Conservation (phyloP, 164 flowering plant genomes). For the Malania oleifera region DNA sequence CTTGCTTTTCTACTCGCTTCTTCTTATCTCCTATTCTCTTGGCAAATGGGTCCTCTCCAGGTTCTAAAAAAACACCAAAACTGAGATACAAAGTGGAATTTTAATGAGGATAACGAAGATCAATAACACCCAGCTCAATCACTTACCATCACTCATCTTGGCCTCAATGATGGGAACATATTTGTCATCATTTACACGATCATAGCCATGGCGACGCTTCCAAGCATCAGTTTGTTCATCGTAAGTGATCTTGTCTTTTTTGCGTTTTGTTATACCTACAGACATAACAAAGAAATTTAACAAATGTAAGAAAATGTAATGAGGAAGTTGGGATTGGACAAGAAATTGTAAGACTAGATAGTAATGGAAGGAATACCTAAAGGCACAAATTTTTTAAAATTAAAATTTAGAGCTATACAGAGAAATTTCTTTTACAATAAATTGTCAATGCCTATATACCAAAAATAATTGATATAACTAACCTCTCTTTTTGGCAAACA, state of each 20-base stretch:
- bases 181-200: slow-evolving; percentile 80
- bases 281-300: neutral
- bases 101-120: neutral
- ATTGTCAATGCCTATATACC: neutral
- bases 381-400: neutral
- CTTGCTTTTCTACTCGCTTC: slow-evolving; percentile 72
- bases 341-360: neutral
- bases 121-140: neutral
- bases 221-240: slow-evolving; percentile 69
- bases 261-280: slow-evolving; percentile 73
- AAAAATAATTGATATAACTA: slow-evolving; percentile 2
- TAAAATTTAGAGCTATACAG: neutral
- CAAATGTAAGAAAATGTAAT: neutral
- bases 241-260: slow-evolving; percentile 62
- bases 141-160: slow-evolving; percentile 51
- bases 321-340: neutral
- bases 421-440: neutral
- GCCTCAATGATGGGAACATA: slow-evolving; percentile 66
- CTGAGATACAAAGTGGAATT: slow-evolving; percentile 2
- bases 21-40: slow-evolving; percentile 67
- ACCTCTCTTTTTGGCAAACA: slow-evolving; percentile 83
- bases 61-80: slow-evolving; percentile 33
- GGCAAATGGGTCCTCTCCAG: slow-evolving; percentile 89
- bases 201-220: slow-evolving; percentile 93
- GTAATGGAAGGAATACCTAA: neutral